Evolutionary conservation across 2,329 filamentous ascomycete genomes (phyloP).

Genomic region (Beauveria rudraprayagi): DNA sequence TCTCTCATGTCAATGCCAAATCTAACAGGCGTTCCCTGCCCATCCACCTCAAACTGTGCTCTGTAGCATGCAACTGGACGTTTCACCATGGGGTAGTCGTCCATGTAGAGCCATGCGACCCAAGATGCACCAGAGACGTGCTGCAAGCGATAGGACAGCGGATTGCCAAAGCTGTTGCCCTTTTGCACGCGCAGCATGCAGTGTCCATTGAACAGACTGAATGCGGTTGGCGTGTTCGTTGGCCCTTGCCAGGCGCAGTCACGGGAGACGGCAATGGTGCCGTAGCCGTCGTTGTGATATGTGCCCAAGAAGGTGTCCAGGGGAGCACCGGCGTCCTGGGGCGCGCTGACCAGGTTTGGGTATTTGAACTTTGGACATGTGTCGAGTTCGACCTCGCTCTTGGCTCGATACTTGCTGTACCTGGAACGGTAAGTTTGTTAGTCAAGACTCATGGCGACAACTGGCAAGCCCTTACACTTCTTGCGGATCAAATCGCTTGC

Average conservation of each 20-base stretch:
- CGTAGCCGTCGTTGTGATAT: conserved; percentile 27
- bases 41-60: conserved; percentile 9
- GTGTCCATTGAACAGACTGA: conserved; percentile 2
- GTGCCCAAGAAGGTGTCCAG: conserved; percentile 33
- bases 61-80: conserved; percentile 12
- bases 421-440: not conserved
- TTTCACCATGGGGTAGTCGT: conserved; percentile 14
- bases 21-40: not conserved
- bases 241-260: conserved; percentile 14
- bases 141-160: conserved; percentile 15
- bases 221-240: conserved; percentile 11
- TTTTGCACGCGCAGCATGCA: conserved; percentile 16
- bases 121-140: conserved; percentile 17
- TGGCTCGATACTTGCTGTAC: not conserved
- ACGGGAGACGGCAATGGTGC: conserved; percentile 13
- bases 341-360: conserved; percentile 13
- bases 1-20: conserved; percentile 9
- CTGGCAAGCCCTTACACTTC: conserved; percentile 5
- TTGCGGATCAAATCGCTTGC: conserved; percentile 14
- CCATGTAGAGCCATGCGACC: conserved; percentile 17
- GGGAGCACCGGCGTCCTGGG: conserved; percentile 28
- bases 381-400: conserved; percentile 6
- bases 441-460: not conserved
- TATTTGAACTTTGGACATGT: conserved; percentile 16
- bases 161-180: conserved; percentile 14